Evolutionary conservation across 257 asterid species (phyloP).

Genomic region (Gentiana dahurica): DNA sequence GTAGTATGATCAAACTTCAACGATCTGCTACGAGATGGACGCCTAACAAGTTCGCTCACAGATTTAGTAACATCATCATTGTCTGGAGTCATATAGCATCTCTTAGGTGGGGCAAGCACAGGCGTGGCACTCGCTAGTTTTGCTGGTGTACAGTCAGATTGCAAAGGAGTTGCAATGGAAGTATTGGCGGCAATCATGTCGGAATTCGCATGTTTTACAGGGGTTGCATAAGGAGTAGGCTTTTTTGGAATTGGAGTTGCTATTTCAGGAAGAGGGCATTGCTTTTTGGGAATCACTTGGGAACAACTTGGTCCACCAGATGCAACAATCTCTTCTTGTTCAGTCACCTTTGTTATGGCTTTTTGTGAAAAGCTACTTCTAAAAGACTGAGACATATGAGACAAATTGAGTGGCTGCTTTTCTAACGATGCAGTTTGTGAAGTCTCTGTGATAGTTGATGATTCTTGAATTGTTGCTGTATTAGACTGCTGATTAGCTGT

Average conservation of each 20-base stretch:
- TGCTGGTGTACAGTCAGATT: slow-evolving; percentile 41
- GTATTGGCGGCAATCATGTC: background rate
- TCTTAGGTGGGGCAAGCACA: slow-evolving; percentile 40
- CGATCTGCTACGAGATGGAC: slow-evolving; percentile 65
- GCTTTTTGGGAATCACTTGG: background rate
- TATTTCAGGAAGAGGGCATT: slow-evolving; percentile 5
- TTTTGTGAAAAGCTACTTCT: slow-evolving; percentile 32
- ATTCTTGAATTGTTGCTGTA: slow-evolving; percentile 5
- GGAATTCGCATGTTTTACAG: slow-evolving; percentile 27
- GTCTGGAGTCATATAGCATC: slow-evolving; percentile 64
- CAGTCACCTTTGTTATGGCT: slow-evolving; percentile 3
- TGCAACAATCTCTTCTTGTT: slow-evolving; percentile 11
- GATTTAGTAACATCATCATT: slow-evolving; percentile 32
- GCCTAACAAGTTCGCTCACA: slow-evolving; percentile 44
- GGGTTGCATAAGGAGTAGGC: slow-evolving; percentile 33
- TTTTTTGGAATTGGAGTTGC: slow-evolving; percentile 1
- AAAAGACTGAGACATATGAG: slow-evolving; percentile 49
- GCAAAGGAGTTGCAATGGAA: slow-evolving; percentile 33
- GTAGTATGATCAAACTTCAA: slow-evolving; percentile 60
- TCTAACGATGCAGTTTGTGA: slow-evolving; percentile 4
- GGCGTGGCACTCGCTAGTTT: slow-evolving; percentile 61
- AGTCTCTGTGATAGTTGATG: slow-evolving; percentile 11
- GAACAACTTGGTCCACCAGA: slow-evolving; percentile 5
- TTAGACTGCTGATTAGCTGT: slow-evolving; percentile 14
- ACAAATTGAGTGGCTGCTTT: slow-evolving; percentile 18